phyloP scores from a whole-genome alignment of 2,329 filamentous ascomycete genomes.

The Fusarium sacchari region DNA sequence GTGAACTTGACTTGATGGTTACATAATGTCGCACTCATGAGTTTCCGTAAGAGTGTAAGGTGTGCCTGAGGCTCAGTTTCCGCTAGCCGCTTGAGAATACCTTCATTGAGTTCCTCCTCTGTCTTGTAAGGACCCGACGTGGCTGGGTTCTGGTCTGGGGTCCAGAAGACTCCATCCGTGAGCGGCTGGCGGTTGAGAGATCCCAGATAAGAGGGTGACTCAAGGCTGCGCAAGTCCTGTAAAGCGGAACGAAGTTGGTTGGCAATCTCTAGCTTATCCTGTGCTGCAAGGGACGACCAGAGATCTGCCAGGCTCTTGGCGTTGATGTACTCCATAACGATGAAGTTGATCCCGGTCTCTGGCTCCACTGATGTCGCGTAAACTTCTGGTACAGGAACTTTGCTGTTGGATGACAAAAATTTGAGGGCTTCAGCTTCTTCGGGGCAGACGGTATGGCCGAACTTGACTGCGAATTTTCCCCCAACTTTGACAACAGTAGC shows the following conservation, averaged over 20 bases:
- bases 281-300: background rate
- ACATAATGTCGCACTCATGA: accelerated
- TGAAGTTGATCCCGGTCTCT: background rate
- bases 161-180: background rate
- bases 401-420: background rate
- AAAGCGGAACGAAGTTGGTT: background rate
- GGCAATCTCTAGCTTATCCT: background rate
- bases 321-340: background rate
- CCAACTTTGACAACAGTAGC: background rate
- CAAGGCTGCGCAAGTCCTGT: background rate
- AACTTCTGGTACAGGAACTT: background rate
- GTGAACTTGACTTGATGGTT: background rate
- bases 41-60: background rate
- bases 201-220: background rate
- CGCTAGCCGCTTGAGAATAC: background rate
- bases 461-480: accelerated
- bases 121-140: accelerated
- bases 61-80: background rate
- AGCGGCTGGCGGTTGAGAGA: background rate
- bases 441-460: background rate
- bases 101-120: background rate
- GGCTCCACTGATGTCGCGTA: background rate
- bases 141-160: background rate
- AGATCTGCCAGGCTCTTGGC: background rate
- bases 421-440: background rate